Evolutionary conservation across 2,329 filamentous ascomycete species (phyloP).

Genomic region (Dactylella cylindrospora): DNA sequence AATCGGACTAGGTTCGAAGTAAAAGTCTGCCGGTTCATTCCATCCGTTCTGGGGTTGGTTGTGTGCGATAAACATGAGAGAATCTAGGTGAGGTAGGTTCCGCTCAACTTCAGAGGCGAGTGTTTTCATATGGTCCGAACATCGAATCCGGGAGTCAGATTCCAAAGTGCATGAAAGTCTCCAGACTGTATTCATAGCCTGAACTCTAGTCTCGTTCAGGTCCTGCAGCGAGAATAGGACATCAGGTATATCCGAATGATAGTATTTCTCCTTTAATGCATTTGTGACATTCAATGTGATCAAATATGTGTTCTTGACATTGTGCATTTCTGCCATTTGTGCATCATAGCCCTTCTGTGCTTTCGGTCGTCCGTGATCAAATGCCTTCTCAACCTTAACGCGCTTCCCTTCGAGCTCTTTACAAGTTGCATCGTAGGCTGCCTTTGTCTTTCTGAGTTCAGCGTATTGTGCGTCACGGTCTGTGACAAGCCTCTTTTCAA

Average conservation of each 20-base stretch:
- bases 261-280: constrained; percentile 96
- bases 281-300: constrained; percentile 96
- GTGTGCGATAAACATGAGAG: constrained; percentile 96
- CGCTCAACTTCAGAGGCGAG: constrained; percentile 78
- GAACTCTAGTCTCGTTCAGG: constrained; percentile 81
- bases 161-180: constrained; percentile 76
- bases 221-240: constrained; percentile 81
- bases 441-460: constrained; percentile 86
- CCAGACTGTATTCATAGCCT: constrained; percentile 85
- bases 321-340: constrained; percentile 92
- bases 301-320: constrained; percentile 96
- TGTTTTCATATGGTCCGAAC: constrained; percentile 70
- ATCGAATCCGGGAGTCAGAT: constrained; percentile 72
- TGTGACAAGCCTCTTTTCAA: constrained; percentile 81
- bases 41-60: constrained; percentile 69
- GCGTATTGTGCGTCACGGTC: constrained; percentile 82
- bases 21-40: constrained; percentile 80
- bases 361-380: constrained; percentile 68
- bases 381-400: constrained; percentile 93
- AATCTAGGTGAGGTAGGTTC: constrained; percentile 86
- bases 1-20: constrained; percentile 90
- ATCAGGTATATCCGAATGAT: constrained; percentile 93
- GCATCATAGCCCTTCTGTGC: constrained; percentile 89
- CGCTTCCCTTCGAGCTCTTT: constrained; percentile 92
- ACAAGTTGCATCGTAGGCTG: constrained; percentile 87